Evolutionary conservation across 495 filamentous ascomycete genomes (phyloP).

Genomic region (Apodospora peruviana): DNA sequence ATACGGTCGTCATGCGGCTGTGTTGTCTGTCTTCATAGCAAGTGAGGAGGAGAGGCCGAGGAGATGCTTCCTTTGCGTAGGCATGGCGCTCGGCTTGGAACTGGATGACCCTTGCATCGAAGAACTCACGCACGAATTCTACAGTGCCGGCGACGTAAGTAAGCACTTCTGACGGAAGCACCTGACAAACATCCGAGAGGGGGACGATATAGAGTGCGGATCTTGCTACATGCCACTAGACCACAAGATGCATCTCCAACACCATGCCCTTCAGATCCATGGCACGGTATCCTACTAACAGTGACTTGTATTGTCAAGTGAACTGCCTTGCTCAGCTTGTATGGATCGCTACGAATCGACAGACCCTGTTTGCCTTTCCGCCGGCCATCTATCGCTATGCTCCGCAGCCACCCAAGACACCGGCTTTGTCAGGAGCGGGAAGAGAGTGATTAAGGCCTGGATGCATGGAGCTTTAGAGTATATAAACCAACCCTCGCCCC

Average conservation of each 20-base stretch:
- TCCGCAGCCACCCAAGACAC: no score
- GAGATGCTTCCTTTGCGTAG: constrained; percentile 7
- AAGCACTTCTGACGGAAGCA: constrained; percentile 2
- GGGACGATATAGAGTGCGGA: background rate
- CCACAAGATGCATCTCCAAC: constrained; percentile 9
- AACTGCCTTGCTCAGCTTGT: no score
- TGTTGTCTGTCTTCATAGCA: constrained; percentile 6
- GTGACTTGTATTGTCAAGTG: no score
- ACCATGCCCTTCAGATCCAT: constrained; percentile 6
- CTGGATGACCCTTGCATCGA: constrained; percentile 7
- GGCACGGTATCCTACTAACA: constrained; percentile 8
- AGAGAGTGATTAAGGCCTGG: no score
- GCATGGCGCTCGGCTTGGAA: constrained; percentile 2
- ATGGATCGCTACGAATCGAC: no score
- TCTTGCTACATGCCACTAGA: constrained; percentile 2
- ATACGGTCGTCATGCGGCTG: constrained; percentile 4
- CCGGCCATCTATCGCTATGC: no score
- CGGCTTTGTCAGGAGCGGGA: no score
- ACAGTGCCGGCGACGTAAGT: background rate
- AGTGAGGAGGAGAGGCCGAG: constrained; percentile 4
- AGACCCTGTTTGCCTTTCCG: no score
- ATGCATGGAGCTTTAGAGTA: no score
- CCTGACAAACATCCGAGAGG: constrained; percentile 3
- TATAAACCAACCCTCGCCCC: no score
- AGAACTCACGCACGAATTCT: constrained; percentile 5